Base-by-base conservation (phyloP, 192 early-diverging fungal species). In the Coemansia biformis region DNA sequence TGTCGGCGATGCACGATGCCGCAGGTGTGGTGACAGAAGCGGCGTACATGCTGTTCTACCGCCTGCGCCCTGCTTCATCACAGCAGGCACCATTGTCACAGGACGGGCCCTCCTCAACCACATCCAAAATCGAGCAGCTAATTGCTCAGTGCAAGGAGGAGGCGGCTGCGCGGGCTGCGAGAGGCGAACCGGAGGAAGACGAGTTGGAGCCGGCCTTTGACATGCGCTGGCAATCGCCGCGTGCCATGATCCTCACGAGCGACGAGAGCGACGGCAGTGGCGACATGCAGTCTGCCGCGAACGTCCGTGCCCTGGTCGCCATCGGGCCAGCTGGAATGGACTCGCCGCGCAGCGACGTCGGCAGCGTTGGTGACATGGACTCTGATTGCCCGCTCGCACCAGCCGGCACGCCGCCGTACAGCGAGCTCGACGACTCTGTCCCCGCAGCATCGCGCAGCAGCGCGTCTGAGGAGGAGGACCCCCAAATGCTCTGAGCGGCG, bases 41-140 rank as follows among this genome's bases (percentile, higher is more conserved):
- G 12, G 73, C 77, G 0, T 78, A 78, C 44, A 63, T 78, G 51
- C 46, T 78, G 37, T 78, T 69, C 53, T 78, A 78, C 34, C 60
- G 52, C 6, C 47, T 48, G 19, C 47, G 58, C 15, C 17, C 54
- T 16, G 19, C 38, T n/a, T 15, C 49, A 11, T 7, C 43, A 28
- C 24, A n/a, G 4, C 3, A 52, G 13, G n/a, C n/a, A n/a, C n/a
- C n/a, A n/a, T n/a, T n/a, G n/a, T n/a, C n/a, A n/a, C n/a, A n/a
- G n/a, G n/a, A n/a, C n/a, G 43, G 21, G 23, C 41, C 26, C 6
- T 21, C 29, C 4, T 21, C 42, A 8, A 51, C 48, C 12, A 52
- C 43, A 5, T 47, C 23, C 1, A 63, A 64, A 36, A 63, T 71
- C 44, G 41, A 59, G 14, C 30, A 34, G 21, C 48, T 71, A 32